Percentiles rank a stretch among this genome's conserved stretches.
phyloP scores from a whole-genome alignment of 768 basidiomycete species.

The Phanerodontia chrysosporium region DNA sequence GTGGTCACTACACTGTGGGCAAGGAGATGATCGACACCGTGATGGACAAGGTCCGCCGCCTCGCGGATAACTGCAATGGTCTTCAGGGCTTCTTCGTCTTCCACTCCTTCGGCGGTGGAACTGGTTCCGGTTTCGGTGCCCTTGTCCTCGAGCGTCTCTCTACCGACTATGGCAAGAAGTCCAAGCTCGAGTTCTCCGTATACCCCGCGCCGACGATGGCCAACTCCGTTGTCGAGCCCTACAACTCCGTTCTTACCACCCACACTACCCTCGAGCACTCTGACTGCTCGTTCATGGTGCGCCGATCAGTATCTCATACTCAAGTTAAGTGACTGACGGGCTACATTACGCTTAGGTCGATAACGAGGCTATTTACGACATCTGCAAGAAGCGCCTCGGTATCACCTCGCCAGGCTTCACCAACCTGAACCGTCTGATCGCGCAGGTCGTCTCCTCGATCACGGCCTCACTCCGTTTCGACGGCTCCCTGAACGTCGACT shows the following conservation, averaged over 20 bases:
- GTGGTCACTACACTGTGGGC: constrained; percentile 98
- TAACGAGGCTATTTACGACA: constrained; percentile 69
- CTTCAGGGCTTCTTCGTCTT: constrained; percentile 99
- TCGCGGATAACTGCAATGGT: constrained; percentile 96
- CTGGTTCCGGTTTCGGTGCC: constrained; percentile 98
- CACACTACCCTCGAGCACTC: constrained; percentile 99
- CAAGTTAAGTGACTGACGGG: neutral
- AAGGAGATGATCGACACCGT: constrained; percentile 97
- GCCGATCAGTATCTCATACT: neutral
- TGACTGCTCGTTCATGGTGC: constrained; percentile 99
- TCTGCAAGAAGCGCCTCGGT: constrained; percentile 53
- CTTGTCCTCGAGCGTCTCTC: constrained; percentile 96
- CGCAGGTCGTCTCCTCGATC: constrained; percentile 52
- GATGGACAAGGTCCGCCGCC: constrained; percentile 94
- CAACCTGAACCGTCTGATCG: constrained; percentile 64
- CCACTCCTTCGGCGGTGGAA: constrained; percentile 99
- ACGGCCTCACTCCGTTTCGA: constrained; percentile 56
- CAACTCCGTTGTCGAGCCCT: constrained; percentile 97
- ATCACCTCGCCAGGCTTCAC: constrained; percentile 57
- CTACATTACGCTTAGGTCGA: constrained; percentile 31
- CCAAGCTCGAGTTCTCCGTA: constrained; percentile 96
- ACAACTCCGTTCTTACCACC: constrained; percentile 96
- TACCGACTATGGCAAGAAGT: constrained; percentile 98
- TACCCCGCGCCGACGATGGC: constrained; percentile 94
- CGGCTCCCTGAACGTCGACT: constrained; percentile 62